phyloP scores from a whole-genome alignment of 164 flowering plant species.

The Santalum album region DNA sequence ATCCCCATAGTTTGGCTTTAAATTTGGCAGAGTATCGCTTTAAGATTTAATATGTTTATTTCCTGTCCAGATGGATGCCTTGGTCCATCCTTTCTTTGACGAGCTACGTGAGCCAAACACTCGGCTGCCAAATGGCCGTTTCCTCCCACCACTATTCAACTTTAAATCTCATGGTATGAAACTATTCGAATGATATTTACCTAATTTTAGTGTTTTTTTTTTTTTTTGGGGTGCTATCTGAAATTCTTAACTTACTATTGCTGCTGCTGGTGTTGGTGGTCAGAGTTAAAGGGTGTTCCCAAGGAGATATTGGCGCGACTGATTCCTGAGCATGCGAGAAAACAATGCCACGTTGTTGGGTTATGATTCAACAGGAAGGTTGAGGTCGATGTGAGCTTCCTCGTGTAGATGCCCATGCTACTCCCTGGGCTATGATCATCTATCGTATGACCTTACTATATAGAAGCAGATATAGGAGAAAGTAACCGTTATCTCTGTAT shows the following conservation, averaged over 20 bases:
- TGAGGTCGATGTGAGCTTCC: background rate
- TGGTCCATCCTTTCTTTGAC: constrained; percentile 67
- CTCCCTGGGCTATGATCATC: background rate
- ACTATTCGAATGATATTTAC: background rate
- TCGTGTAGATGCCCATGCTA: background rate
- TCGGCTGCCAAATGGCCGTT: constrained; percentile 71
- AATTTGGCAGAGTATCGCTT: too few species aligned
- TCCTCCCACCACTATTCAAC: constrained; percentile 79
- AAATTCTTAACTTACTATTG: background rate
- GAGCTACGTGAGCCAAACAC: constrained; percentile 62
- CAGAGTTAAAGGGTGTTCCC: constrained; percentile 54
- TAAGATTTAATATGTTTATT: background rate
- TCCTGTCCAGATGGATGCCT: constrained; percentile 53
- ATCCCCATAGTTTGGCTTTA: too few species aligned
- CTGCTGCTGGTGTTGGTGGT: background rate
- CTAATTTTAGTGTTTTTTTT: background rate
- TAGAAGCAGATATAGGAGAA: constrained; percentile 23
- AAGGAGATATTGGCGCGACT: constrained; percentile 40
- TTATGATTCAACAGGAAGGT: constrained; percentile 18
- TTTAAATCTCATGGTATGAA: constrained; percentile 65
- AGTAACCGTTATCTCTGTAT: constrained; percentile 7
- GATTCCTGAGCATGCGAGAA: constrained; percentile 65
- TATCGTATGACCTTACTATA: constrained; percentile 12
- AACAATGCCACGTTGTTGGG: constrained; percentile 48
- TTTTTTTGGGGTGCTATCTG: background rate